Conservation (phyloP, 176 grass and related monocot genomes). For the Musa itinerans region DNA sequence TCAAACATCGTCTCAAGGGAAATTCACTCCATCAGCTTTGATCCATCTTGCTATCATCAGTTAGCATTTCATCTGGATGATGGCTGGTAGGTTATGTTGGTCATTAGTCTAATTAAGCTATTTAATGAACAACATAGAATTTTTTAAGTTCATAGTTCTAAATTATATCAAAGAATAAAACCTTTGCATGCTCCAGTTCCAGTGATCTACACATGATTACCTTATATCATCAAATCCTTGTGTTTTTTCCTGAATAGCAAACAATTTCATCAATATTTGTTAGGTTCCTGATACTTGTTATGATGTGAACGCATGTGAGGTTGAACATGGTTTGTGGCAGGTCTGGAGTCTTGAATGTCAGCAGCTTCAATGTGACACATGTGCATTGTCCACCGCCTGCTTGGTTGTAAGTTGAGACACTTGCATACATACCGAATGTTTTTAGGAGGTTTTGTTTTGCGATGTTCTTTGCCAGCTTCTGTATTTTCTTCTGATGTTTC, state of each 20-base stretch:
- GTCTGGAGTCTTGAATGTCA: constrained; percentile 80
- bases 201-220: neutral
- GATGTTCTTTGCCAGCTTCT: neutral
- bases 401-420: constrained; percentile 71
- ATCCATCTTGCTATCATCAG: constrained; percentile 65
- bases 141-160: neutral
- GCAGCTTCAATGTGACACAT: constrained; percentile 60
- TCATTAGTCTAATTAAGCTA: neutral
- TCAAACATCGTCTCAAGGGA: constrained; percentile 65
- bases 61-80: constrained; percentile 89
- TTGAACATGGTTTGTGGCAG: constrained; percentile 19
- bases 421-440: constrained; percentile 5
- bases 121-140: neutral
- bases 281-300: neutral
- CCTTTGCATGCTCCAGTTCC: neutral
- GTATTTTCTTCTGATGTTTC: constrained; percentile 9
- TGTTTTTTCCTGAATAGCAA: neutral
- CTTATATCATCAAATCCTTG: neutral
- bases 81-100: constrained; percentile 52
- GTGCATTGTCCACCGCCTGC: constrained; percentile 86
- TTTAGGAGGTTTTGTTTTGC: neutral
- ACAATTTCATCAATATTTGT: neutral
- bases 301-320: neutral
- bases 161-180: neutral
- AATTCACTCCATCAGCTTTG: constrained; percentile 68